These are phyloP conservation scores for Trametes gibbosa DNA, from an alignment of 768 basidiomycete species.

Conservation along the genomic window DNA sequence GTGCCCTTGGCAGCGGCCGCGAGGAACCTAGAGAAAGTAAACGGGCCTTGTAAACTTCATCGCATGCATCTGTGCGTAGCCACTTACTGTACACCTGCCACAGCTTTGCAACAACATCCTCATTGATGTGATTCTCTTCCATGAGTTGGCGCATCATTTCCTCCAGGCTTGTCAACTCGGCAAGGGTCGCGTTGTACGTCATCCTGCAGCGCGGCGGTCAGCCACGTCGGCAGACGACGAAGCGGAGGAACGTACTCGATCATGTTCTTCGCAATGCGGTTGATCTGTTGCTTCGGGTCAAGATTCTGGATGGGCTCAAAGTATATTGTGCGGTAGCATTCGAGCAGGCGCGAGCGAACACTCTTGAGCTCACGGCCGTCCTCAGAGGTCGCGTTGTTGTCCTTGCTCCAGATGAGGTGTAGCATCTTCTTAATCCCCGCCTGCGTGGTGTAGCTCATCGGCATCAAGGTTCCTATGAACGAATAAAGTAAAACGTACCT, in stretches of 20 bases:
- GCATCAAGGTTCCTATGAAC: too few species aligned
- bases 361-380: conserved; percentile 83
- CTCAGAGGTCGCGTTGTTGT: conserved; percentile 75
- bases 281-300: conserved; percentile 82
- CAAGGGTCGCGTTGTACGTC: conserved; percentile 89
- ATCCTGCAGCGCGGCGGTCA: conserved; percentile 45
- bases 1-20: conserved; percentile 70
- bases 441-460: conserved; percentile 35
- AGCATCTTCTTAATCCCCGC: conserved; percentile 93
- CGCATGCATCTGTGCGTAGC: neutral
- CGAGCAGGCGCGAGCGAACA: conserved; percentile 80
- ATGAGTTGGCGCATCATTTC: conserved; percentile 97
- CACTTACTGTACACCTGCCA: conserved; percentile 94
- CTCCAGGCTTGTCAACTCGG: conserved; percentile 93
- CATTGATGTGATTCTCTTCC: conserved; percentile 79
- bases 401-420: conserved; percentile 96
- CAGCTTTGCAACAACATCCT: conserved; percentile 83
- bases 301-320: conserved; percentile 79
- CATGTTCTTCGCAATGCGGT: conserved; percentile 93
- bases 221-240: neutral
- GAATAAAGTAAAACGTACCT: conserved; percentile 43
- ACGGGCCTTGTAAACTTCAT: neutral
- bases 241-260: conserved; percentile 65
- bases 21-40: conserved; percentile 54
- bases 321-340: conserved; percentile 84